These are phyloP conservation scores for Chlamydomonas asymmetrica DNA, from an alignment of 139 green algal genomes.

Conservation along the genomic window DNA sequence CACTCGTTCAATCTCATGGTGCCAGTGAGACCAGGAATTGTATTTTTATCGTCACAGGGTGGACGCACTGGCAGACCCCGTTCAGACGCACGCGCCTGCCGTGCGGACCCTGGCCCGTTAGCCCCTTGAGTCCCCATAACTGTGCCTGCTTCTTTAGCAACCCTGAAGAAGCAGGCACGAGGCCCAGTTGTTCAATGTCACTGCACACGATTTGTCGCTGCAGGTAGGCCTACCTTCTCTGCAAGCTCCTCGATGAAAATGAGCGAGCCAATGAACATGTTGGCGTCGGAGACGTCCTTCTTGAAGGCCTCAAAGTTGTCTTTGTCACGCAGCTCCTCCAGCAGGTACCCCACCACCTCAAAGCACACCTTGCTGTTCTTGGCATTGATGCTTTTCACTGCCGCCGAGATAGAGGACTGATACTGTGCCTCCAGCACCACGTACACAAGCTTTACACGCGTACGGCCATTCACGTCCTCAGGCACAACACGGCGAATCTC, in stretches of 20 bases:
- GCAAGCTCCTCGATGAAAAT: conserved; percentile 99
- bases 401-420: conserved; percentile 83
- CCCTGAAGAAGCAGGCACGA: neutral
- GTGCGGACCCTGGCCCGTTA: no score
- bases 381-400: conserved; percentile 92
- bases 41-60: no score
- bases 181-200: no score
- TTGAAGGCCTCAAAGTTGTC: conserved; percentile 91
- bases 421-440: conserved; percentile 99
- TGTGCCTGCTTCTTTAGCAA: neutral
- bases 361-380: conserved; percentile 87
- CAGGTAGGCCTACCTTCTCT: conserved; percentile 90
- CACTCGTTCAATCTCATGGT: no score
- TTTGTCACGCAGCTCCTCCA: conserved; percentile 94
- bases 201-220: no score
- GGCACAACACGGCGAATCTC: conserved; percentile 84
- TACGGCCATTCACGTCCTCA: conserved; percentile 57
- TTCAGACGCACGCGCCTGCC: no score
- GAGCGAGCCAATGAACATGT: conserved; percentile 99
- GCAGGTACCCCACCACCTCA: conserved; percentile 96
- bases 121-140: no score
- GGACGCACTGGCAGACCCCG: no score
- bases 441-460: conserved; percentile 94
- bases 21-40: no score
- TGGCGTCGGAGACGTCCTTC: conserved; percentile 85